Evolutionary conservation across 441 rosid species (phyloP), one percentile per base, ranked within the genome.

Genomic region (Biscutella auriculata): DNA sequence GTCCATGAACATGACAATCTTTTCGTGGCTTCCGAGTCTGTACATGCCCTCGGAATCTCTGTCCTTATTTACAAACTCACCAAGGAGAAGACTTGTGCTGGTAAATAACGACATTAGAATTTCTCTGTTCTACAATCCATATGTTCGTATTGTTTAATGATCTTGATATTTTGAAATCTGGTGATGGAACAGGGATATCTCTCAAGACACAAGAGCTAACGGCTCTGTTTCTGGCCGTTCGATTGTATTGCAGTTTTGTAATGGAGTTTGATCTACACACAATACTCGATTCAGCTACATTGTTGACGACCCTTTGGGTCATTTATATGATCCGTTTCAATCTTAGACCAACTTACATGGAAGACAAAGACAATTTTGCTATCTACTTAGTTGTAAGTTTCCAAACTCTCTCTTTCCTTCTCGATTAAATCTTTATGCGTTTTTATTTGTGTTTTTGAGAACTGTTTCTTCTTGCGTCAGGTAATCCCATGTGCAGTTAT

Each of bases 261-360:
- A 83, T 83, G 86, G 89, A 80, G 25, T 80, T 76, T 62, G 89
- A 83, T 75, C 69, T 83, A 37, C 84, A 80, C 57, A 83, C 89
- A 0, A 7, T 83, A 15, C 84, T 83, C 8, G 89, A 83, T 73
- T 60, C 82, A 1, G 81, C 86, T 46, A 77, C 86, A 26, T 62
- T 83, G 50, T 73, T 19, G 8, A 75, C 84, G 1, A 80, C 89
- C 32, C 79, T 83, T 54, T 83, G 89, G 89, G 82, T 83, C 53
- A 72, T 83, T 6, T 83, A 78, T 68, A 80, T 75, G 89, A 79
- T 83, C 19, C 84, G 81, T 25, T 77, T 77, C 55, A 73, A 77
- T 26, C 79, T 80, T 62, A 67, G 48, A 60, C 62, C 89, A 0
- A 83, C 77, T 66, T 80, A 77, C 66, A 78, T 78, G 82, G 71